Conservation (phyloP, 2,329 filamentous ascomycete species). For the Calonectria fujianensis region DNA sequence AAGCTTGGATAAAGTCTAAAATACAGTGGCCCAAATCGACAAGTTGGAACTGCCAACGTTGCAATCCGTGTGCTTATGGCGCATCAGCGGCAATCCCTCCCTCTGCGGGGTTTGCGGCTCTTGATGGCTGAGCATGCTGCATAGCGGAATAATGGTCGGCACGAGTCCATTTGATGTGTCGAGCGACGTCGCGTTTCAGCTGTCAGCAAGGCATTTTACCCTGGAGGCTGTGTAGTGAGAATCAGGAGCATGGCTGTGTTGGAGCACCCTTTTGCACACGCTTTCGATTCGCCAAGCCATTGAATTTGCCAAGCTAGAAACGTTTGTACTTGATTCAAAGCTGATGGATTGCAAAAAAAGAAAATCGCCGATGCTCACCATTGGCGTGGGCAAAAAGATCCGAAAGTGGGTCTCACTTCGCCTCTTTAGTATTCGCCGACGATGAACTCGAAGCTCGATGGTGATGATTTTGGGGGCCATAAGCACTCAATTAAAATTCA, state of each 20-base stretch:
- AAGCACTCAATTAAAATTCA: not conserved
- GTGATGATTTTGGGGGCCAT: constrained; percentile 9
- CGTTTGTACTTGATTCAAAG: not conserved
- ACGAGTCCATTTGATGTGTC: not conserved
- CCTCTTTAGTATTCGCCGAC: constrained; percentile 11
- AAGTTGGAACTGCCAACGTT: not conserved
- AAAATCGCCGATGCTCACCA: not conserved
- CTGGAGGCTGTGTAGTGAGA: not conserved
- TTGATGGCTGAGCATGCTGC: not conserved
- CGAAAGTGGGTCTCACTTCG: constrained; percentile 1
- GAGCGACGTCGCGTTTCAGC: not conserved
- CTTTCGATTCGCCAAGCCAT: not conserved
- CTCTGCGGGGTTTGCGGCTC: not conserved
- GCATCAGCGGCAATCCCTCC: not conserved
- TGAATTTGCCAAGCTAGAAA: not conserved
- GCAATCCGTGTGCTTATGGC: not conserved
- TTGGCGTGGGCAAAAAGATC: constrained; percentile 9
- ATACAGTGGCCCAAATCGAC: not conserved
- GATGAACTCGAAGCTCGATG: not conserved
- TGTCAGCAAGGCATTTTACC: constrained; percentile 1
- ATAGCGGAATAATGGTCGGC: not conserved
- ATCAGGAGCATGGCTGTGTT: not conserved
- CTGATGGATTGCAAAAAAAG: not conserved
- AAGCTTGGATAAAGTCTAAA: not conserved
- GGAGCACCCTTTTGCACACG: not conserved